These are phyloP conservation scores for Melaleuca quinquenervia DNA, from an alignment of 345 rosid genomes.

Conservation along the genomic window DNA sequence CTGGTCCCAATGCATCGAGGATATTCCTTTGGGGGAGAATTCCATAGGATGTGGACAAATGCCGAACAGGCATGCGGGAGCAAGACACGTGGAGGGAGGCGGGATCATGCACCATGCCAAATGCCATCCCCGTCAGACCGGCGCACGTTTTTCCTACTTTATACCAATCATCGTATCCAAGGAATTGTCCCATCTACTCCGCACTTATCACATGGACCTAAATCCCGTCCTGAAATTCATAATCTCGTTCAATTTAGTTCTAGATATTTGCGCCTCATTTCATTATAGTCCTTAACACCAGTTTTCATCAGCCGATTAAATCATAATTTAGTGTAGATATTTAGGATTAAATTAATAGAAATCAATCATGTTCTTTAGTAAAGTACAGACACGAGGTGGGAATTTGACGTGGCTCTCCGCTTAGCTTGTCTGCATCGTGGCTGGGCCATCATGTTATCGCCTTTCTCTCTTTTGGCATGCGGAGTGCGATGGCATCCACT, in stretches of 20 bases:
- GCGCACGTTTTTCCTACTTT: background rate
- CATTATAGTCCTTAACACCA: background rate
- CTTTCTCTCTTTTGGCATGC: background rate
- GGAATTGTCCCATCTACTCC: no score
- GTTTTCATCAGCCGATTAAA: background rate
- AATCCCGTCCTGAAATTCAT: background rate
- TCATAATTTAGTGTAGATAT: no score
- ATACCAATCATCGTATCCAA: rapidly evolving
- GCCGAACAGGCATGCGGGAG: background rate
- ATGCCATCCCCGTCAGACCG: rapidly evolving
- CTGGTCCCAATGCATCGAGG: background rate
- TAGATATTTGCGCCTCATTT: background rate
- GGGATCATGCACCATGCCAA: background rate
- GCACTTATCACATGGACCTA: rapidly evolving
- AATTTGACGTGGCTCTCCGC: background rate
- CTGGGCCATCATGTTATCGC: background rate
- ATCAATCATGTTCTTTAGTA: no score
- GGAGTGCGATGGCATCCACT: background rate
- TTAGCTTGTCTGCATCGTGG: background rate
- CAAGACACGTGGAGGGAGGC: background rate
- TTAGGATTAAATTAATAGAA: no score
- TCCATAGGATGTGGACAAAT: background rate
- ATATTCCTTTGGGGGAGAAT: background rate
- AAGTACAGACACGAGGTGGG: background rate
- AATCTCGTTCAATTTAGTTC: background rate